Evolutionary conservation across 2,329 filamentous ascomycete species (phyloP), one percentile per base, ranked within the genome.

Genomic region (Emericellopsis cladophorae): DNA sequence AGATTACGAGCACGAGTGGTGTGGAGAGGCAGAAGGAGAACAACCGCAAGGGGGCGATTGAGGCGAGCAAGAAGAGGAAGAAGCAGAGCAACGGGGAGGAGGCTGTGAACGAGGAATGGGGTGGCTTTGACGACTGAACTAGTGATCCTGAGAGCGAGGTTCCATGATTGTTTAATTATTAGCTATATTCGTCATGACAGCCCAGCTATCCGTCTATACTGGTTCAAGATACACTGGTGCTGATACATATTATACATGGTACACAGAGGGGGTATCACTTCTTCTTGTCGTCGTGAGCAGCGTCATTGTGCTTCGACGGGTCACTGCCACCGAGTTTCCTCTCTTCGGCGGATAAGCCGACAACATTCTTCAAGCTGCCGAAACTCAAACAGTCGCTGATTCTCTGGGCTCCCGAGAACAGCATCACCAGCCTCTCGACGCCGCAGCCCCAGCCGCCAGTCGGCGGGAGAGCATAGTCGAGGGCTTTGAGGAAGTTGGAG

Each of bases 361-460:
- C 69, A 5, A 82, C 74, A 47, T 81, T 78, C 55, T 79, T 77
- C 64, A 98, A 59, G 42, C 76, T 94, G 1, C 92, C 92, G 66
- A 98, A 98, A 29, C 81, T 79, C 52, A 96, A 64, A 15, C 90
- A 87, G 60, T 96, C 89, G 32, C 76, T 77, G 53, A 98, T 95
- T 50, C 83, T 75, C 56, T 76, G 76, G 31, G 78, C 71, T 0
- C 85, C 88, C 1, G 82, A 77, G 52, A 96, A 85, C 38, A 95
- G 64, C 92, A 98, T 98, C 31, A 87, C 82, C 40, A 98, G 66
- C 40, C 92, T 71, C 62, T 98, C 92, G 34, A 98, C 68, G 1
- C 92, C 92, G 52, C 88, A 93, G 2, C 92, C 92, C 92, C 92
- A 98, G 5, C 92, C 92, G 0, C 90, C 92, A 0, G 92, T 98